phyloP scores from a whole-genome alignment of 108 stramenopile species.

The Epithemia pelagica region DNA sequence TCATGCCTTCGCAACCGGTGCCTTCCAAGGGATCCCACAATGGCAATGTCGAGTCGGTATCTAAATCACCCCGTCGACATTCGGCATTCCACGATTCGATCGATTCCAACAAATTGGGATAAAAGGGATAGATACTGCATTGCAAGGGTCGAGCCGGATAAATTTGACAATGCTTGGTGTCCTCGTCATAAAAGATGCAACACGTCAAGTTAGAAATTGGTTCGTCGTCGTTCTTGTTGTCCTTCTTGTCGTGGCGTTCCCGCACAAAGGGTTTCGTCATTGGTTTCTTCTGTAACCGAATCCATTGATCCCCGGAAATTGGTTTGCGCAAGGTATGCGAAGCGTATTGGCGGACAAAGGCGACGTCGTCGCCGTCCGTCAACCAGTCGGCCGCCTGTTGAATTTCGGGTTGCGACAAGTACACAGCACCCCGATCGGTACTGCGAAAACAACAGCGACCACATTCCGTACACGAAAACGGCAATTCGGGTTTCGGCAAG shows the following conservation, averaged over 20 bases:
- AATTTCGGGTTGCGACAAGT: slow-evolving; percentile 43
- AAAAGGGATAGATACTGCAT: slow-evolving; percentile 60
- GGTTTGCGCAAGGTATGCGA: neutral
- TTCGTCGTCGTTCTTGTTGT: neutral
- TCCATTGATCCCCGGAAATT: slow-evolving; percentile 2
- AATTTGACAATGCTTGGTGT: slow-evolving; percentile 34
- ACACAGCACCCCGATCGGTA: slow-evolving; percentile 49
- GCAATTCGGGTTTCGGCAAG: slow-evolving; percentile 3
- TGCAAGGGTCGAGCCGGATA: slow-evolving; percentile 49
- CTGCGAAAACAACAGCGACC: slow-evolving; percentile 56
- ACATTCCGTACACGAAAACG: slow-evolving; percentile 40
- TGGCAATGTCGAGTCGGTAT: slow-evolving; percentile 9
- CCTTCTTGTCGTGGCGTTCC: neutral
- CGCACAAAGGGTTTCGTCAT: slow-evolving; percentile 13
- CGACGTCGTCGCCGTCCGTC: neutral
- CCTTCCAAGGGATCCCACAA: slow-evolving; percentile 44
- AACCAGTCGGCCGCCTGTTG: slow-evolving; percentile 3
- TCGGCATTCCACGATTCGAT: slow-evolving; percentile 38
- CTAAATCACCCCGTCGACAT: slow-evolving; percentile 29
- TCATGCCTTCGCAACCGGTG: slow-evolving; percentile 60
- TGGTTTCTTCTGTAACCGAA: slow-evolving; percentile 10
- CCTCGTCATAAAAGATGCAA: slow-evolving; percentile 14
- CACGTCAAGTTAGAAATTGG: neutral
- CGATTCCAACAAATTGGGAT: slow-evolving; percentile 38
- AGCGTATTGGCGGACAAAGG: slow-evolving; percentile 9